Evolutionary conservation across 2,329 filamentous ascomycete genomes (phyloP).

Genomic region (Talaromyces piceae): DNA sequence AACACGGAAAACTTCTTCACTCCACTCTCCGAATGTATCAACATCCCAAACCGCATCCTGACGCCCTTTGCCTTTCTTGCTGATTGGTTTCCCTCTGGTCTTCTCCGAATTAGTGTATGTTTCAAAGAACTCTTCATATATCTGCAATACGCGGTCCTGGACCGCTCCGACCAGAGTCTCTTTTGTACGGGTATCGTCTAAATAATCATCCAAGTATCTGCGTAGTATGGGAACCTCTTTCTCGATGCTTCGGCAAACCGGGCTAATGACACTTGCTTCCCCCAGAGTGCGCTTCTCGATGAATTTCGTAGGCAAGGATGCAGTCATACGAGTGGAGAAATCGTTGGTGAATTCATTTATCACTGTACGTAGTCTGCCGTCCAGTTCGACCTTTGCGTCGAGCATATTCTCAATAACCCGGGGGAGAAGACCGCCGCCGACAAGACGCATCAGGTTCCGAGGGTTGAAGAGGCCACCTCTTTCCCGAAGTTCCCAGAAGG

Average conservation of each 20-base stretch:
- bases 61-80: conserved; percentile 51
- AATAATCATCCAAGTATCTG: conserved; percentile 52
- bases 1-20: conserved; percentile 52
- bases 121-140: conserved; percentile 59
- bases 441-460: conserved; percentile 52
- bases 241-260: conserved; percentile 49
- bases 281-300: conserved; percentile 32
- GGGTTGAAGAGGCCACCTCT: conserved; percentile 61
- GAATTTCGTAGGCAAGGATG: conserved; percentile 34
- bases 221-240: conserved; percentile 52
- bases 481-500: conserved; percentile 60
- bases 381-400: conserved; percentile 61
- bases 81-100: conserved; percentile 26
- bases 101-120: conserved; percentile 37
- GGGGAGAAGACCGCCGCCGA: conserved; percentile 52
- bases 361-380: conserved; percentile 53
- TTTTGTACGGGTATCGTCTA: conserved; percentile 57
- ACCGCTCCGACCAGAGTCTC: conserved; percentile 61
- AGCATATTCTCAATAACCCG: conserved; percentile 65
- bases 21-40: conserved; percentile 58
- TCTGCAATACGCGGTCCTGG: conserved; percentile 54
- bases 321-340: conserved; percentile 52
- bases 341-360: conserved; percentile 60
- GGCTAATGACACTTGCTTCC: conserved; percentile 35
- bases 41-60: conserved; percentile 59